phyloP scores from a whole-genome alignment of 108 stramenopile species.

The Pseudonitzschia delicatissima region DNA sequence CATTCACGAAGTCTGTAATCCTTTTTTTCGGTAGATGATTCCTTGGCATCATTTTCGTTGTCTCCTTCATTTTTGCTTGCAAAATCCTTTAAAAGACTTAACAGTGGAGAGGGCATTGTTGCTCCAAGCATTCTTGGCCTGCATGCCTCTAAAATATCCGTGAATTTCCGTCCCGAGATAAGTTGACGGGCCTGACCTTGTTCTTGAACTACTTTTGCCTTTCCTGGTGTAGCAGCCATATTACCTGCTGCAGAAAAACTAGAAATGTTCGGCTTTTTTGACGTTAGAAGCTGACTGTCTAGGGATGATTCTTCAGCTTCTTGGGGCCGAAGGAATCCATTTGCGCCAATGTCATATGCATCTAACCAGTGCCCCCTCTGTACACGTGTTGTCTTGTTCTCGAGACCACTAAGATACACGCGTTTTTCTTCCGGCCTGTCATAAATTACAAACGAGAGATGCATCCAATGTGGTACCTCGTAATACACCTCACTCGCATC shows the following conservation, averaged over 20 bases:
- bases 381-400: slow-evolving; percentile 18
- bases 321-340: slow-evolving; percentile 46
- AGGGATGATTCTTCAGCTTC: neutral
- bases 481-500: slow-evolving; percentile 50
- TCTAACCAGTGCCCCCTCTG: slow-evolving; percentile 18
- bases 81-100: slow-evolving; percentile 24
- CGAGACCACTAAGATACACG: slow-evolving; percentile 18
- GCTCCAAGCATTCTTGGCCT: slow-evolving; percentile 51
- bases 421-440: slow-evolving; percentile 43
- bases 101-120: slow-evolving; percentile 36
- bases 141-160: slow-evolving; percentile 84
- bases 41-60: slow-evolving; percentile 19
- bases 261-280: slow-evolving; percentile 1
- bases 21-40: neutral
- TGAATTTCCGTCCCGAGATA: slow-evolving; percentile 69
- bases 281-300: neutral
- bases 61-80: slow-evolving; percentile 18
- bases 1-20: slow-evolving; percentile 22
- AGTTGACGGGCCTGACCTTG: slow-evolving; percentile 61
- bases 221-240: slow-evolving; percentile 32
- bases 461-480: slow-evolving; percentile 90
- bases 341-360: slow-evolving; percentile 33
- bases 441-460: slow-evolving; percentile 79
- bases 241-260: slow-evolving; percentile 40
- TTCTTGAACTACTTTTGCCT: slow-evolving; percentile 25